A percentile compares a stretch with the other conserved stretches of the same genome.
phyloP scores from a whole-genome alignment of 2,329 filamentous ascomycete genomes.

The Eutypella sp. region DNA sequence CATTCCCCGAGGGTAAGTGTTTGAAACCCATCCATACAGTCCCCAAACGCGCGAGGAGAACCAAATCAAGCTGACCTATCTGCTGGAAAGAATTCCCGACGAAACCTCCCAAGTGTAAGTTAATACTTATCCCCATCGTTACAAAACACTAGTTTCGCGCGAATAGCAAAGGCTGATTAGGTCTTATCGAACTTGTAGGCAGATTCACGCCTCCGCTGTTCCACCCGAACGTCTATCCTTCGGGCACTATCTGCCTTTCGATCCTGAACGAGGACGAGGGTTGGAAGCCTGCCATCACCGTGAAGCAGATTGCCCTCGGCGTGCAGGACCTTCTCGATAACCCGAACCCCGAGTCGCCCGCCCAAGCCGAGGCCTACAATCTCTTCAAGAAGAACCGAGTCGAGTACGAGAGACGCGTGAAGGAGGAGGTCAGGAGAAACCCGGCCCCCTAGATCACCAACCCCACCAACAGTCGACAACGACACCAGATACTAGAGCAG shows the following conservation, averaged over 20 bases:
- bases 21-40: too few relatives aligned
- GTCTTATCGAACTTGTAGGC: constrained; percentile 48
- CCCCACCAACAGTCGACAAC: background rate
- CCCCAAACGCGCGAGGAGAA: constrained; percentile 12
- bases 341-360: constrained; percentile 93
- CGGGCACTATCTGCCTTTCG: constrained; percentile 92
- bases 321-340: constrained; percentile 95
- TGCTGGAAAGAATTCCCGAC: constrained; percentile 79
- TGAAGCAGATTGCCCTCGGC: constrained; percentile 94
- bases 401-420: constrained; percentile 86
- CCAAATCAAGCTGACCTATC: constrained; percentile 12
- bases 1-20: constrained; percentile 81
- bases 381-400: constrained; percentile 84
- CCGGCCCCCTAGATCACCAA: constrained; percentile 49
- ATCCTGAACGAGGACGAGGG: constrained; percentile 98
- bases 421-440: constrained; percentile 83
- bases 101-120: constrained; percentile 95
- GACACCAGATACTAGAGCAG: too few relatives aligned
- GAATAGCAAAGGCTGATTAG: background rate
- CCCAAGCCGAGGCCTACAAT: constrained; percentile 96
- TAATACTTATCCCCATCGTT: background rate
- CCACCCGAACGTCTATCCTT: constrained; percentile 97
- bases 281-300: constrained; percentile 97
- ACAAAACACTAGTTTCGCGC: background rate
- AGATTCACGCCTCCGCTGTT: constrained; percentile 96